Percentiles rank a stretch among this genome's conserved stretches.
phyloP scores from a whole-genome alignment of 1,139 yeast genomes.

The Komagataea norvegica region DNA sequence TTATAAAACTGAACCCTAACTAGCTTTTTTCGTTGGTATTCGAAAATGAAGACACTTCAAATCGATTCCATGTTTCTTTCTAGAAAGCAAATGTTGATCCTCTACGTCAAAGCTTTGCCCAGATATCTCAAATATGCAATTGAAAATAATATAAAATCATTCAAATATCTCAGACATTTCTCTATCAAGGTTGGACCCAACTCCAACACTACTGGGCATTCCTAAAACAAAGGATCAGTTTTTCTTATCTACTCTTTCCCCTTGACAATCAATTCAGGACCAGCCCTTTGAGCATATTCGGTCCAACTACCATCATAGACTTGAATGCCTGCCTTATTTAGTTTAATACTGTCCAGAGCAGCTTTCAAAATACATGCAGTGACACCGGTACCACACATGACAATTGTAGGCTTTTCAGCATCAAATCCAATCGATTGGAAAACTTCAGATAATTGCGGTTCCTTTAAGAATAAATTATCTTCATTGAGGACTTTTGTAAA shows the following conservation, averaged over 20 bases:
- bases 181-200: too few species aligned
- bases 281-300: constrained; percentile 37
- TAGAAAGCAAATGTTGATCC: too few species aligned
- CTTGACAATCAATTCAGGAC: constrained; percentile 29
- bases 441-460: constrained; percentile 41
- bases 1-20: too few species aligned
- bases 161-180: too few species aligned
- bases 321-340: constrained; percentile 43
- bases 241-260: constrained; percentile 19
- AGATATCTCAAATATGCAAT: too few species aligned
- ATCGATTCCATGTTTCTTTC: too few species aligned
- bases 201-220: background rate
- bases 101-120: too few species aligned
- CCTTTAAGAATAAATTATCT: constrained; percentile 21
- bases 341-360: constrained; percentile 58
- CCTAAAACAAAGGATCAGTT: too few species aligned
- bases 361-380: constrained; percentile 81
- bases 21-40: too few species aligned
- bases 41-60: too few species aligned
- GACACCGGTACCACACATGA: constrained; percentile 95
- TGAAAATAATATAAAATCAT: too few species aligned
- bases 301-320: constrained; percentile 98
- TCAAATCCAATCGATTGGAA: constrained; percentile 38
- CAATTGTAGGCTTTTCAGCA: constrained; percentile 58
- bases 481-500: constrained; percentile 53